phyloP scores from a whole-genome alignment of 1,284 basidiomycete genomes.

The Austroboletus niveus region DNA sequence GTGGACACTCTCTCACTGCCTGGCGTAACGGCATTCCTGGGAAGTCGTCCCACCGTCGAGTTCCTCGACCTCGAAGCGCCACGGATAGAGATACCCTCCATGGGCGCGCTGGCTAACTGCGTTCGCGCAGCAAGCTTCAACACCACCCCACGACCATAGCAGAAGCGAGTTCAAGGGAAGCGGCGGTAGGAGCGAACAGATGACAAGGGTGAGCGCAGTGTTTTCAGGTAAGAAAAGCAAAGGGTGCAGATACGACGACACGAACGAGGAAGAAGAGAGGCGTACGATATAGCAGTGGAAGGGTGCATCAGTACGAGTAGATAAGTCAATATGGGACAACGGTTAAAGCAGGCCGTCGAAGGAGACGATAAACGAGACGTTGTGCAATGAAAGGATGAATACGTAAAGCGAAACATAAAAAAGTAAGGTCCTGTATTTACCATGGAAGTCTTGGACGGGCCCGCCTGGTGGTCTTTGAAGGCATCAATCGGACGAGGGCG shows the following conservation, averaged over 20 bases:
- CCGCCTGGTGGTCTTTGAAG: conserved; percentile 50
- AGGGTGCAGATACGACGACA: conserved; percentile 28
- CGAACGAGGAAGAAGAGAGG: conserved; percentile 2
- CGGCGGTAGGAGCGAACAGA: conserved; percentile 29
- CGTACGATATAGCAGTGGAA: conserved; percentile 13
- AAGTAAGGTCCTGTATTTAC: conserved; percentile 55
- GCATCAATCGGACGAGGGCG: conserved; percentile 57
- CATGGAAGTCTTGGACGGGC: conserved; percentile 49
- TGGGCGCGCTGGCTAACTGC: conserved; percentile 25
- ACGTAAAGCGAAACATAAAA: conserved; percentile 28
- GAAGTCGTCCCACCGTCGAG: conserved; percentile 47
- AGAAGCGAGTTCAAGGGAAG: conserved; percentile 26
- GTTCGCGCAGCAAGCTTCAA: conserved; percentile 36
- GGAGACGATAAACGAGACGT: conserved; percentile 12
- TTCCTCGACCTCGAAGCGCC: conserved; percentile 33
- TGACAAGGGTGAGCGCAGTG: conserved; percentile 41
- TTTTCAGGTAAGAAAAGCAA: conserved; percentile 31
- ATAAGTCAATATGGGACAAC: conserved; percentile 1
- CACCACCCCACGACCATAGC: conserved; percentile 15
- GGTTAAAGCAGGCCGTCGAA: conserved; percentile 7
- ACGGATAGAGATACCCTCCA: conserved; percentile 33
- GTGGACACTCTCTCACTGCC: conserved; percentile 15
- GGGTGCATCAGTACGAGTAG: conserved; percentile 10
- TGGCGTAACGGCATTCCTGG: conserved; percentile 53
- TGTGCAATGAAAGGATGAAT: conserved; percentile 28